phyloP scores from a whole-genome alignment of 805 yeast genomes.

The Nakazawaea ernobii region DNA sequence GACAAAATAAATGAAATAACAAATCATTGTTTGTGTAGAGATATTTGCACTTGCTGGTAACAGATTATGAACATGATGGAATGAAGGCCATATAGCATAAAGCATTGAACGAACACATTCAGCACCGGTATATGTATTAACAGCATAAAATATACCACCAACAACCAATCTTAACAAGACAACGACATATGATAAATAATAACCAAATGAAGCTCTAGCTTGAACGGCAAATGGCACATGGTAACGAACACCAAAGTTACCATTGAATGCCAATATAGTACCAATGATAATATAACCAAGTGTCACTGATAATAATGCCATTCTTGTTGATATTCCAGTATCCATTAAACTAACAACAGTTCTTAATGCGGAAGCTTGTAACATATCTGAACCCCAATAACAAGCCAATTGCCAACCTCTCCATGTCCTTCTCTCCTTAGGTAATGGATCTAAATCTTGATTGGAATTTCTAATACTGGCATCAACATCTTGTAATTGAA shows the following conservation, averaged over 20 bases:
- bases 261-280: constrained; percentile 19
- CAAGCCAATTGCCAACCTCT: constrained; percentile 18
- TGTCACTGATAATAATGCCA: constrained; percentile 15
- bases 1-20: constrained; percentile 27
- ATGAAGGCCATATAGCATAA: constrained; percentile 23
- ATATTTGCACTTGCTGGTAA: constrained; percentile 23
- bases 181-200: constrained; percentile 25
- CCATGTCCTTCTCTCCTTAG: constrained; percentile 19
- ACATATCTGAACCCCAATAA: constrained; percentile 22
- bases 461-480: constrained; percentile 7
- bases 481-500: constrained; percentile 8
- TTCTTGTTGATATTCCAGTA: constrained; percentile 18
- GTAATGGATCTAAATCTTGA: constrained; percentile 16
- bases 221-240: constrained; percentile 31
- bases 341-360: constrained; percentile 15
- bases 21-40: constrained; percentile 23
- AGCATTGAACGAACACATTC: constrained; percentile 23
- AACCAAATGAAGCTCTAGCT: constrained; percentile 27
- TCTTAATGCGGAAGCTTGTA: constrained; percentile 19
- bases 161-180: constrained; percentile 28
- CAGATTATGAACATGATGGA: constrained; percentile 17
- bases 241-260: constrained; percentile 27
- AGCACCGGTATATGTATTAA: constrained; percentile 23
- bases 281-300: constrained; percentile 19
- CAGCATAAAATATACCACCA: constrained; percentile 23